Conservation (phyloP, 1,284 basidiomycete species). For the Ustilago crameri region DNA sequence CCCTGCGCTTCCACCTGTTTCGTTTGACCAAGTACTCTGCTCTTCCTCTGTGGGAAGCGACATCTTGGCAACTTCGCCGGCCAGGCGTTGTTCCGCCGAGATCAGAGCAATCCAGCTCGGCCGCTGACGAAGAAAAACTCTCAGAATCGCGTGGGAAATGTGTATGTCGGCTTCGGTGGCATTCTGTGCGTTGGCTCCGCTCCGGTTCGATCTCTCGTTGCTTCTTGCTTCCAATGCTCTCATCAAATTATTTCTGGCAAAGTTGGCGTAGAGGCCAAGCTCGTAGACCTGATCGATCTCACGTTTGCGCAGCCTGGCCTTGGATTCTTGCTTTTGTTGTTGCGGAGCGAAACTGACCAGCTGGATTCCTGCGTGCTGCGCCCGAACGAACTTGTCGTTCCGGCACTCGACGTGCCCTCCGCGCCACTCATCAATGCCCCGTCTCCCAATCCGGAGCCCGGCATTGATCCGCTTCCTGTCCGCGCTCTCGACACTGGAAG, state of each 20-base stretch:
- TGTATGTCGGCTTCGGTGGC: constrained; percentile 15
- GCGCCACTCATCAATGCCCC: neutral
- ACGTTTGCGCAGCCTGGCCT: constrained; percentile 36
- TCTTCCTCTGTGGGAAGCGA: constrained; percentile 8
- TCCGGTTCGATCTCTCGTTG: neutral
- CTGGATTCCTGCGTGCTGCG: constrained; percentile 14
- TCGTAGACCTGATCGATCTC: constrained; percentile 46
- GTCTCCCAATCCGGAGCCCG: constrained; percentile 5
- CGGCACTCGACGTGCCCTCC: neutral
- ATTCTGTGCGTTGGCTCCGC: constrained; percentile 3
- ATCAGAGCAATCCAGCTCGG: constrained; percentile 32
- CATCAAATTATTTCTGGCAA: constrained; percentile 5
- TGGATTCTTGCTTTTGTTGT: constrained; percentile 49
- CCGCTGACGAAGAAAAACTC: constrained; percentile 26
- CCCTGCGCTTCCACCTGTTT: neutral
- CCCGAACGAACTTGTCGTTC: constrained; percentile 4
- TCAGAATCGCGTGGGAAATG: constrained; percentile 20
- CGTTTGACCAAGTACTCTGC: neutral
- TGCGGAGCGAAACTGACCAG: constrained; percentile 31
- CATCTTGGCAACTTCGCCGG: constrained; percentile 29
- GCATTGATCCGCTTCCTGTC: neutral
- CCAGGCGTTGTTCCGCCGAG: constrained; percentile 36
- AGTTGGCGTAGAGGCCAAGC: constrained; percentile 25
- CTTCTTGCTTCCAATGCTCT: neutral
- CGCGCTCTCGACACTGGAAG: constrained; percentile 4